Percentiles rank a stretch among this genome's conserved stretches.
Evolutionary conservation across 257 asterid species (phyloP).

Genomic region (Capsicum pubescens): DNA sequence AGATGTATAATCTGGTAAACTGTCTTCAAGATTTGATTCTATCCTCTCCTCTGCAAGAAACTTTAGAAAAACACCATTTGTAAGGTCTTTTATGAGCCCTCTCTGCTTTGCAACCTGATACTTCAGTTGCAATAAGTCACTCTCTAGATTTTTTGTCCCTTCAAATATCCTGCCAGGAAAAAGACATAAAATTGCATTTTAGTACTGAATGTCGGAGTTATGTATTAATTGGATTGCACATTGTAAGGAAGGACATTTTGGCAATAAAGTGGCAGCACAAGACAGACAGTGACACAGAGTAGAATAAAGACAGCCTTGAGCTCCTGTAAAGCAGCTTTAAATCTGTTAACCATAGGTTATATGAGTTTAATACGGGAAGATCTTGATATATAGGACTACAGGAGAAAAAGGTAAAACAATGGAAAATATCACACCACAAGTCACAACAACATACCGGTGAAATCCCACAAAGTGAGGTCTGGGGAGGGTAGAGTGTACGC

Average conservation of each 20-base stretch:
- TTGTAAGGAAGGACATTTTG: neutral
- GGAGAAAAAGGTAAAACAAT: neutral
- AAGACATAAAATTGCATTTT: neutral
- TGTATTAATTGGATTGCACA: neutral
- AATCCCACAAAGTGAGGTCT: neutral
- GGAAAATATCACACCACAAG: neutral
- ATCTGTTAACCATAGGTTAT: neutral
- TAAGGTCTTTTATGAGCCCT: slow-evolving; percentile 50
- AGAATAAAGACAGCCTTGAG: neutral
- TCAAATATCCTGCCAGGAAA: slow-evolving; percentile 58
- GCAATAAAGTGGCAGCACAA: neutral
- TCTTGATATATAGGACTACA: neutral
- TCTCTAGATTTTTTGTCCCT: slow-evolving; percentile 56
- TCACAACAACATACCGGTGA: neutral
- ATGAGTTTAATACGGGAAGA: neutral
- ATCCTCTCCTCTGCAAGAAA: slow-evolving; percentile 49
- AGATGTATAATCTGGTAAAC: slow-evolving; percentile 35
- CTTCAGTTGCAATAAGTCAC: slow-evolving; percentile 58
- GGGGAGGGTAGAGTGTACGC: neutral
- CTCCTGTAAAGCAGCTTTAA: neutral
- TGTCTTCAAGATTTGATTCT: slow-evolving; percentile 47
- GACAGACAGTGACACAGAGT: neutral
- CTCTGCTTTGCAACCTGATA: slow-evolving; percentile 55
- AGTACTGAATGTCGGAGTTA: neutral
- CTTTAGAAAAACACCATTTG: slow-evolving; percentile 34